Percentiles rank a stretch among this genome's conserved stretches.
These are phyloP conservation scores for Ascochyta clinopodiicola DNA, from an alignment of 2,329 filamentous ascomycete genomes.

Conservation along the genomic window DNA sequence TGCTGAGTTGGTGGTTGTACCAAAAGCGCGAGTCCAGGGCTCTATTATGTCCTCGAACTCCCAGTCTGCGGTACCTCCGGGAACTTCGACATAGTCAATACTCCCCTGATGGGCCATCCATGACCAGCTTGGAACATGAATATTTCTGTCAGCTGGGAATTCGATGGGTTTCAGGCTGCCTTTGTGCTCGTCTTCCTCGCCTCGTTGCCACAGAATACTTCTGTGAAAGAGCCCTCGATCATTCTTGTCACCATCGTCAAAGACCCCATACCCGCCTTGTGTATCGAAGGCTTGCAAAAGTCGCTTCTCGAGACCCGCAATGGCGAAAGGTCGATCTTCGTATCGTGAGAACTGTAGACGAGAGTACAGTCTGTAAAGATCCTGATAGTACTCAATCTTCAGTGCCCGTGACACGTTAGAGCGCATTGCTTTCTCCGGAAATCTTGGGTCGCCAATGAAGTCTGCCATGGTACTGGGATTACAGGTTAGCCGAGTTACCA, in stretches of 20 bases:
- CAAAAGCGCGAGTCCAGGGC: neutral
- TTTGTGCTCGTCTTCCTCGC: neutral
- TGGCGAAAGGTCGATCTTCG: conserved; percentile 41
- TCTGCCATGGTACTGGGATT: conserved; percentile 29
- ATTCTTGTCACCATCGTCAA: conserved; percentile 26
- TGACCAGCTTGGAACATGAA: conserved; percentile 17
- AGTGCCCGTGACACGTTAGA: neutral
- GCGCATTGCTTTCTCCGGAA: conserved; percentile 18
- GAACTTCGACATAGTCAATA: conserved; percentile 19
- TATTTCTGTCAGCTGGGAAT: neutral
- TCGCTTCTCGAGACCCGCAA: conserved; percentile 43
- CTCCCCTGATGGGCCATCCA: conserved; percentile 29
- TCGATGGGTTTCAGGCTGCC: neutral
- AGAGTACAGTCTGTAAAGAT: conserved; percentile 42
- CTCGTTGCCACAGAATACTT: conserved; percentile 42
- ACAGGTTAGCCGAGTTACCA: too few species aligned
- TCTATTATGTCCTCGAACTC: neutral
- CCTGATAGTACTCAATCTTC: conserved; percentile 27
- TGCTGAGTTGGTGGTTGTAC: neutral
- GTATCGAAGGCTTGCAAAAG: conserved; percentile 29
- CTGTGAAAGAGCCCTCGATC: conserved; percentile 26
- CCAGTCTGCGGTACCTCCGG: conserved; percentile 1
- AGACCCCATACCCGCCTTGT: conserved; percentile 41
- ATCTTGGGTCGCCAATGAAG: conserved; percentile 40
- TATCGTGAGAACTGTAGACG: conserved; percentile 27